A percentile compares a stretch with the other conserved stretches of the same genome.
These are phyloP conservation scores for Coriolopsis trogii DNA, from an alignment of 1,284 basidiomycete genomes.

Conservation along the genomic window DNA sequence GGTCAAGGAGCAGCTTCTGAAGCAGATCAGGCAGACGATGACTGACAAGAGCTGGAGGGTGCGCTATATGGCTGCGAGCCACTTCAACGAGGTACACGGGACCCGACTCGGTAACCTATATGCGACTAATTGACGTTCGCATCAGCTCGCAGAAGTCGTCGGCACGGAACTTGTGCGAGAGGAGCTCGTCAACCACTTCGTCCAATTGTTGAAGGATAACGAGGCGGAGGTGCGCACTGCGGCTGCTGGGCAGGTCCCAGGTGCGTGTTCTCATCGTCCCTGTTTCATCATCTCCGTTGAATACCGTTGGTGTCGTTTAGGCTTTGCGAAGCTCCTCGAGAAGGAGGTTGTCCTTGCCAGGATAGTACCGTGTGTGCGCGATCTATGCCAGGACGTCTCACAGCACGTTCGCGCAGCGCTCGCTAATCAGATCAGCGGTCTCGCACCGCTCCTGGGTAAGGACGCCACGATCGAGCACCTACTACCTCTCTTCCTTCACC, in stretches of 20 bases:
- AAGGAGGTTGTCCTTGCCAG: slow-evolving; percentile 93
- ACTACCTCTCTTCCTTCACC: slow-evolving; percentile 94
- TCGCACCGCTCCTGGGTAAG: slow-evolving; percentile 93
- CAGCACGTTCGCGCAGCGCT: slow-evolving; percentile 98
- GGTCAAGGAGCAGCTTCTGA: slow-evolving; percentile 89
- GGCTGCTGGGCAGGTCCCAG: slow-evolving; percentile 94
- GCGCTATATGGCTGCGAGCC: slow-evolving; percentile 97
- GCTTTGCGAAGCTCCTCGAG: slow-evolving; percentile 94
- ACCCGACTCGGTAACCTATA: background rate
- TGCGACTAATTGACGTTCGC: slow-evolving; percentile 1
- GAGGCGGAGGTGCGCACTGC: slow-evolving; percentile 99
- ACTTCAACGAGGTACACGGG: slow-evolving; percentile 89
- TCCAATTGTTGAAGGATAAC: slow-evolving; percentile 95
- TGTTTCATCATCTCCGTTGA: background rate
- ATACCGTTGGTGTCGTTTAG: slow-evolving; percentile 45
- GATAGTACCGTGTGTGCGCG: slow-evolving; percentile 95
- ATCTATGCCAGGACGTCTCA: slow-evolving; percentile 91
- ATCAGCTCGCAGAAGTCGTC: slow-evolving; percentile 89
- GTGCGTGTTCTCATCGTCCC: slow-evolving; percentile 45
- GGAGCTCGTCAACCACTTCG: slow-evolving; percentile 93
- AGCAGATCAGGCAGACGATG: slow-evolving; percentile 86
- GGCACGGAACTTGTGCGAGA: slow-evolving; percentile 92
- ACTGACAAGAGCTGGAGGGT: slow-evolving; percentile 99
- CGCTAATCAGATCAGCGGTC: slow-evolving; percentile 96
- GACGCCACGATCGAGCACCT: slow-evolving; percentile 96